Percentiles rank a stretch among this genome's conserved stretches.
Conservation (phyloP, 768 basidiomycete species). For the Leccinum subgranulosum region DNA sequence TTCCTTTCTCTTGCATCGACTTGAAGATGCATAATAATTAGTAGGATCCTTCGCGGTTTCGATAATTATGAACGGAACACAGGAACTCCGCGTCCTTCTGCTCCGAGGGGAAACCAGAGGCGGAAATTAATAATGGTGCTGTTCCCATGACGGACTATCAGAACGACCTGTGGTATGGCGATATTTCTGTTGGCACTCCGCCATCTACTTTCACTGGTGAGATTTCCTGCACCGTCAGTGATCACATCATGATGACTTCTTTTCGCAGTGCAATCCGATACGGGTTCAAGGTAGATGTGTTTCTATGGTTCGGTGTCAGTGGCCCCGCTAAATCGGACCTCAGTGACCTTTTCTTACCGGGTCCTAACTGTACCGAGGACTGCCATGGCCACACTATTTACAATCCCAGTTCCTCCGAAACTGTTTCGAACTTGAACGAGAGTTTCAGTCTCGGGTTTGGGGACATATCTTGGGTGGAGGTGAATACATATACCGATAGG, state of each 20-base stretch:
- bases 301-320: neutral
- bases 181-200: constrained; percentile 6
- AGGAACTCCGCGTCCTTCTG: neutral
- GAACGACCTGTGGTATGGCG: constrained; percentile 6
- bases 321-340: neutral
- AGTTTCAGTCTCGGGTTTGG: neutral
- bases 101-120: neutral
- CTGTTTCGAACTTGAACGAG: neutral
- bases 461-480: neutral
- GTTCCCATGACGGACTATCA: neutral
- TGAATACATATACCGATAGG: constrained; percentile 5
- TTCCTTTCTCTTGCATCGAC: neutral
- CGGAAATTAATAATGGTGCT: neutral
- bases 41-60: constrained; percentile 2
- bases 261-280: neutral
- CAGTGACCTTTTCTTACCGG: constrained; percentile 29
- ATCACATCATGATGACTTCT: neutral
- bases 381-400: constrained; percentile 33
- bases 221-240: neutral
- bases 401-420: constrained; percentile 19
- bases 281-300: constrained; percentile 9
- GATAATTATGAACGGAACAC: neutral
- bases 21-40: neutral
- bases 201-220: neutral
- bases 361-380: constrained; percentile 13